Conservation (phyloP, 805 yeast genomes). For the Zygosaccharomyces gambellarensis region DNA sequence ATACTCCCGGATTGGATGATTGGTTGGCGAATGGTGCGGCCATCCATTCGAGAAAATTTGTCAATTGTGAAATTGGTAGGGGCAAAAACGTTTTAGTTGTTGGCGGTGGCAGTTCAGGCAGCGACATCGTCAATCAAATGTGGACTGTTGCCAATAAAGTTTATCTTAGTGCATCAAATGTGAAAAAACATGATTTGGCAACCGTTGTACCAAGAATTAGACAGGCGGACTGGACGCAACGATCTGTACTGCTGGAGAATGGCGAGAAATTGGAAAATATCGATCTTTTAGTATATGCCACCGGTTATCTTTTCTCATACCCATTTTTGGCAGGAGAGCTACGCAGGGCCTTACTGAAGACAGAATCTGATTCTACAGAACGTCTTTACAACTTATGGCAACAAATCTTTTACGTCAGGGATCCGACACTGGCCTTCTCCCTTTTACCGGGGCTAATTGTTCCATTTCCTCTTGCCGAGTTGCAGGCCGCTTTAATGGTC, state of each 20-base stretch:
- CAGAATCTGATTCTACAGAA: constrained; percentile 6
- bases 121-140: constrained; percentile 42
- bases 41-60: constrained; percentile 39
- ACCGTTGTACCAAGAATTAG: constrained; percentile 31
- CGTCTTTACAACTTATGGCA: constrained; percentile 51
- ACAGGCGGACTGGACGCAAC: constrained; percentile 22
- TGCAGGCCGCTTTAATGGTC: constrained; percentile 62
- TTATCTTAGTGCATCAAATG: constrained; percentile 54
- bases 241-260: constrained; percentile 32
- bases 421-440: constrained; percentile 61
- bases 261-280: constrained; percentile 29
- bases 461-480: constrained; percentile 57
- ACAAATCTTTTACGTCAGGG: constrained; percentile 52
- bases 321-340: constrained; percentile 38
- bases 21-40: constrained; percentile 34
- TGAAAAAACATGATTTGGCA: constrained; percentile 34
- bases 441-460: constrained; percentile 58
- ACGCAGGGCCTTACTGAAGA: constrained; percentile 19
- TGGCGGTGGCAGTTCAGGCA: constrained; percentile 43
- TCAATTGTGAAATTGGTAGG: constrained; percentile 32
- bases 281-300: constrained; percentile 44
- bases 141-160: constrained; percentile 29
- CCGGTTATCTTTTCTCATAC: constrained; percentile 47
- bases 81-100: constrained; percentile 35
- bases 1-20: constrained; percentile 37